Evolutionary conservation across 257 asterid genomes (phyloP).

Genomic region (Solanum okadae): DNA sequence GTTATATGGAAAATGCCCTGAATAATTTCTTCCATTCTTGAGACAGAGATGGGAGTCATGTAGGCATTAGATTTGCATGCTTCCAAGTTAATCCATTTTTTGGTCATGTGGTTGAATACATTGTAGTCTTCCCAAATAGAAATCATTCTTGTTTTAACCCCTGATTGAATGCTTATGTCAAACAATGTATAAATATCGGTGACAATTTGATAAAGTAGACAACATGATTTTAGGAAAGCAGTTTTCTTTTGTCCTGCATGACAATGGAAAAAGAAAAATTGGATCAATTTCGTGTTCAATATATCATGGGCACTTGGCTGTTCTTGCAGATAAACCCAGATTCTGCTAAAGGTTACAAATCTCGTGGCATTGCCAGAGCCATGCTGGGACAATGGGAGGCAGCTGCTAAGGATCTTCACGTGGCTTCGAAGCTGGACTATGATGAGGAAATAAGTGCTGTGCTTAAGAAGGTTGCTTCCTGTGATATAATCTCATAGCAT

Average conservation of each 20-base stretch:
- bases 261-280: neutral
- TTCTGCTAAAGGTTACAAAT: constrained; percentile 97
- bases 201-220: neutral
- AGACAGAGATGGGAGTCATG: neutral
- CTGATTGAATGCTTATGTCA: neutral
- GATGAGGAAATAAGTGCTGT: constrained; percentile 89
- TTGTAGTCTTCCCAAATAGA: neutral
- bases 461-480: constrained; percentile 62
- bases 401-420: constrained; percentile 88
- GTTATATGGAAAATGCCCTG: neutral
- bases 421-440: constrained; percentile 86
- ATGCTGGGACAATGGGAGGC: constrained; percentile 95
- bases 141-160: neutral
- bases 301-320: neutral
- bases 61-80: neutral
- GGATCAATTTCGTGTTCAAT: neutral
- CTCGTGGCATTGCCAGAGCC: constrained; percentile 87
- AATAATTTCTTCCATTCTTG: neutral
- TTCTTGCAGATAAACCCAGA: constrained; percentile 78
- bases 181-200: neutral
- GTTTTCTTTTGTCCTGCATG: neutral
- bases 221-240: neutral
- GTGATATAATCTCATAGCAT: neutral
- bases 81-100: neutral
- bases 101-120: neutral